phyloP scores from a whole-genome alignment of 768 basidiomycete genomes.

The Suillus bovinus region DNA sequence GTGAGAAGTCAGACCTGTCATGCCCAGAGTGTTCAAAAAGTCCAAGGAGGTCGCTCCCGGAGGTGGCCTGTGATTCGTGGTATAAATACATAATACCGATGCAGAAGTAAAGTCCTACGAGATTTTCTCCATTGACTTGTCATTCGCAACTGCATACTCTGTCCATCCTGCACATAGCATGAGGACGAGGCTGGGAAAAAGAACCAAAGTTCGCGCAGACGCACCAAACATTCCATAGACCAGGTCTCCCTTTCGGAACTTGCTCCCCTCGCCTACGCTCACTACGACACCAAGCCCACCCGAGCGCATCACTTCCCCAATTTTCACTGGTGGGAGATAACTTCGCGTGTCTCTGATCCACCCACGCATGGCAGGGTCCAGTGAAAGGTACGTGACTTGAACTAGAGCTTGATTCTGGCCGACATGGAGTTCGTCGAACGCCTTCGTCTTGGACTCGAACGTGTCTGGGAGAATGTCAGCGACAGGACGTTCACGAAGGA shows the following conservation, averaged over 20 bases:
- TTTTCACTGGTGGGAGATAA: constrained; percentile 70
- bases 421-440: constrained; percentile 53
- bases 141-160: constrained; percentile 67
- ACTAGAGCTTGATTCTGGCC: constrained; percentile 62
- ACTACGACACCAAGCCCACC: constrained; percentile 69
- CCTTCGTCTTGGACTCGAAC: constrained; percentile 60
- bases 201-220: constrained; percentile 20
- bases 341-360: constrained; percentile 75
- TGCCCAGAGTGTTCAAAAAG: constrained; percentile 79
- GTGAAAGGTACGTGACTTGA: constrained; percentile 72
- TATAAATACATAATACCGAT: not conserved
- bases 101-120: constrained; percentile 43
- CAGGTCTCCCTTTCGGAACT: constrained; percentile 63
- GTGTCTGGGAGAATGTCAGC: constrained; percentile 71
- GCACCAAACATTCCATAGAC: constrained; percentile 65
- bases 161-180: constrained; percentile 60
- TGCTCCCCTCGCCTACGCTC: constrained; percentile 52
- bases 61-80: constrained; percentile 43
- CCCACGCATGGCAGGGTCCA: constrained; percentile 89
- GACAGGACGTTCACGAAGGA: constrained; percentile 74
- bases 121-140: constrained; percentile 50
- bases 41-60: constrained; percentile 69
- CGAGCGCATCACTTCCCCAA: constrained; percentile 79
- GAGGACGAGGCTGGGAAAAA: not conserved
- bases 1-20: constrained; percentile 50